Evolutionary conservation across 2,329 filamentous ascomycete species (phyloP), one percentile per base, ranked within the genome.

Genomic region (Fusarium hostae): DNA sequence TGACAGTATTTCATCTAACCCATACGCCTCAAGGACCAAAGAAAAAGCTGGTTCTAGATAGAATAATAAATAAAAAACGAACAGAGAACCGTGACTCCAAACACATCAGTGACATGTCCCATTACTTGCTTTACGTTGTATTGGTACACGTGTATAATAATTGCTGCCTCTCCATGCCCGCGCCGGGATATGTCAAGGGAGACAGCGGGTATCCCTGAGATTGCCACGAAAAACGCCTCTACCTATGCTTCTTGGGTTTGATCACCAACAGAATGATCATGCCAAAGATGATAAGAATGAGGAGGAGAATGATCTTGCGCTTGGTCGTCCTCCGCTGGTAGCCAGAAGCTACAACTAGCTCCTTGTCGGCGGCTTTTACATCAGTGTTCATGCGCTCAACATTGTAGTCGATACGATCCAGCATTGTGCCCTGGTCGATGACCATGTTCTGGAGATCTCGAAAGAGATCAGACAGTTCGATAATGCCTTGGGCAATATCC

Each of bases 351-450:
- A 97, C 90, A 69, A 90, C 94, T 59, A 99, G 87, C 83, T 99
- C 96, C 80, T 95, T 96, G 69, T 97, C 94, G 6, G 96, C 96
- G 24, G 88, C 93, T 79, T 97, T 97, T 64, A 99, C 94, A 77
- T 98, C 94, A 24, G 90, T 91, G n/a, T 91, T 90, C 93, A 98
- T 98, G 68, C 92, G 89, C 83, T 99, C 96, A 58, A 99, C 94
- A 77, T 99, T 99, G 84, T 98, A 99, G 82, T 99, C 97, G 76
- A 97, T 97, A 77, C 96, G 91, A 81, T 97, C 95, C 26, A 97
- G 87, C 88, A 97, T 93, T 18, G 94, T 96, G 58, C 94, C 94
- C 81, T 96, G 93, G 78, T 96, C 93, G 73, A 97, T 95, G 75
- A 97, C 94, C 95, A 99, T 98, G 51, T 87, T 91, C 82, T 99